phyloP scores from a whole-genome alignment of 805 yeast genomes.

The Zygosaccharomyces lentus region DNA sequence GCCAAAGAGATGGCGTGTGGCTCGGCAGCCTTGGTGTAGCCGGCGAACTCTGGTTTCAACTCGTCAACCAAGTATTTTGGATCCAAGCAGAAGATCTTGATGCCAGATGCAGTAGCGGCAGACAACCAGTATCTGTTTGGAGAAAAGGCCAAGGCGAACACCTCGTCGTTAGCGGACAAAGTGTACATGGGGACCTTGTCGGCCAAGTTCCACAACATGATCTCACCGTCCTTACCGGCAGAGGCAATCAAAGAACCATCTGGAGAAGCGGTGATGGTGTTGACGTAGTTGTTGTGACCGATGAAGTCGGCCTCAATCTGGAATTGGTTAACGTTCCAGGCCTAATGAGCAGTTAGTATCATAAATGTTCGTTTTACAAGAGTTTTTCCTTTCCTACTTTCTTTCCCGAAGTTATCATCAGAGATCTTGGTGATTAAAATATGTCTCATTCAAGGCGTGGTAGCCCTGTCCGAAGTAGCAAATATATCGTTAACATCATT shows the following conservation, averaged over 20 bases:
- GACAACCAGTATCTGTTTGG: conserved; percentile 99
- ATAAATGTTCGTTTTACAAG: neutral
- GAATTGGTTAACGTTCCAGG: conserved; percentile 89
- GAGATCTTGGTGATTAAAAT: conserved; percentile 96
- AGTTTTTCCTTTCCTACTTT: neutral
- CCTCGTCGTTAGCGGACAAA: conserved; percentile 92
- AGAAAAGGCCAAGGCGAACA: conserved; percentile 97
- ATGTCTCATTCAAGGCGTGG: conserved; percentile 87
- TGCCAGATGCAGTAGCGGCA: conserved; percentile 97
- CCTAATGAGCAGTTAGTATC: conserved; percentile 57
- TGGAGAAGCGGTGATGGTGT: conserved; percentile 96
- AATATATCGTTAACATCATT: conserved; percentile 80
- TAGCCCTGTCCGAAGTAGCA: conserved; percentile 97
- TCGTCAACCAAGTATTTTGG: conserved; percentile 92
- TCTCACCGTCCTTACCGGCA: conserved; percentile 99
- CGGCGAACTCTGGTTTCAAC: conserved; percentile 95
- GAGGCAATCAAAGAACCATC: conserved; percentile 99
- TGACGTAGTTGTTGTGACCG: conserved; percentile 99
- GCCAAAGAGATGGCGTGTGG: conserved; percentile 97
- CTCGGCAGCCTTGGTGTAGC: conserved; percentile 84
- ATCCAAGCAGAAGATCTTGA: conserved; percentile 97
- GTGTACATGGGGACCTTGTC: conserved; percentile 84
- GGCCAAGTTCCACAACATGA: conserved; percentile 97
- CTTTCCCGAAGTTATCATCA: conserved; percentile 46
- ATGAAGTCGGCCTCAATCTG: conserved; percentile 89